Base-by-base conservation (phyloP, 495 filamentous ascomycete genomes). In the Penicillium pancosmium region DNA sequence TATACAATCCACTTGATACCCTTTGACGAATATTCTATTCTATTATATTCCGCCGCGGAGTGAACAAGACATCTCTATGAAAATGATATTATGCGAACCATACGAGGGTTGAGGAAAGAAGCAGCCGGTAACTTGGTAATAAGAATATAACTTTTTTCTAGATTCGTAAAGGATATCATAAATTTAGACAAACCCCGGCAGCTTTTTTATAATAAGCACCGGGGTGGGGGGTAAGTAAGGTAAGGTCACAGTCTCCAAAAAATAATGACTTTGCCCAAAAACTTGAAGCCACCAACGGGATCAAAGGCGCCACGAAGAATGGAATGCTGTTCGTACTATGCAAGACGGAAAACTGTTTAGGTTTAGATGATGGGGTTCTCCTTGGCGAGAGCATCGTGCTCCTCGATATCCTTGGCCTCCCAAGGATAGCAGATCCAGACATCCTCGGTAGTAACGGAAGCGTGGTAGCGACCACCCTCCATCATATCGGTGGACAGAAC, bases 391-490 rank as follows among this genome's bases (percentile, higher is more conserved):
- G 74, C 63, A 74, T 98, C 93, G 69, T 98, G 93, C 80, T 91
- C 89, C 31, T 97, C 94, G 64, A 98, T 97, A 73, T 97, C 90
- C 62, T 78, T 90, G 43, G 95, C 94, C 77, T 98, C 94, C 94
- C 94, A 98, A n/a, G 94, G 94, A 74, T 99, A 99, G 80, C 91
- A 94, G 69, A 97, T 97, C 94, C 94, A 99, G 55, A 91, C 88
- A 78, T 99, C 93, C 21, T 82, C 83, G 19, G 93, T 91, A 33
- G 94, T 97, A 65, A 87, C 80, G 13, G 94, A 90, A 21, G 94
- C 94, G 56, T 91, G 72, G 75, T 99, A 99, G 64, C 88, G 80
- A 25, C 84, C 82, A 56, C 89, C 77, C 19, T 82, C 78, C 68
- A 91, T 82, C 86, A 97, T 91, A 12, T 90, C 86, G n/a, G 84